Conservation (phyloP, 371 early-diverging fungal genomes). For the Rhizopus microsporus region DNA sequence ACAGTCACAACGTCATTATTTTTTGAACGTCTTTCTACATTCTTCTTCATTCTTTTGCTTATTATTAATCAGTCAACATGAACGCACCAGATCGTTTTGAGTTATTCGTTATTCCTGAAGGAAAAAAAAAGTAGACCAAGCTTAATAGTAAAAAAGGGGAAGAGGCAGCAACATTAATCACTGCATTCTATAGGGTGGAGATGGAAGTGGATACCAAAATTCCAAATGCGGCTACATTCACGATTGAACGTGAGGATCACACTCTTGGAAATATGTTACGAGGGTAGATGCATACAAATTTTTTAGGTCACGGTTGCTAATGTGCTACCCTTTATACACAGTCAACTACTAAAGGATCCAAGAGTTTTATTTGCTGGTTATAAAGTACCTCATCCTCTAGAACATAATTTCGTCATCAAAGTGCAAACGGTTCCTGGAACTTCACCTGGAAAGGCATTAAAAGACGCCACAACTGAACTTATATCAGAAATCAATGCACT, state of each 20-base stretch:
- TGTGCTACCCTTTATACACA: constrained; percentile 20
- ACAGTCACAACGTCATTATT: too few species aligned
- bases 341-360: constrained; percentile 89
- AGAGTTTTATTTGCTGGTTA: constrained; percentile 97
- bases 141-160: neutral
- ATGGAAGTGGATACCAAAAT: constrained; percentile 89
- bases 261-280: constrained; percentile 93
- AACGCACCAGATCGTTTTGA: constrained; percentile 93
- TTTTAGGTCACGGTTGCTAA: neutral
- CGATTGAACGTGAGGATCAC: constrained; percentile 96
- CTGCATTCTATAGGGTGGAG: constrained; percentile 59
- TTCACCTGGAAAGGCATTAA: constrained; percentile 81
- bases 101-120: constrained; percentile 88
- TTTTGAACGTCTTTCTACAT: neutral
- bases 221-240: constrained; percentile 93
- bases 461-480: constrained; percentile 75
- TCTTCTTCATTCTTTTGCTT: neutral
- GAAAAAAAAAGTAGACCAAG: constrained; percentile 74
- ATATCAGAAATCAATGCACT: constrained; percentile 81
- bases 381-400: constrained; percentile 97
- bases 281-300: constrained; percentile 57
- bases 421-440: constrained; percentile 89
- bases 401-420: constrained; percentile 87
- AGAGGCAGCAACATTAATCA: neutral
- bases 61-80: constrained; percentile 47